Evolutionary conservation across 805 yeast species (phyloP), one percentile per base, ranked within the genome.

Genomic region (Starmerella bacillaris): DNA sequence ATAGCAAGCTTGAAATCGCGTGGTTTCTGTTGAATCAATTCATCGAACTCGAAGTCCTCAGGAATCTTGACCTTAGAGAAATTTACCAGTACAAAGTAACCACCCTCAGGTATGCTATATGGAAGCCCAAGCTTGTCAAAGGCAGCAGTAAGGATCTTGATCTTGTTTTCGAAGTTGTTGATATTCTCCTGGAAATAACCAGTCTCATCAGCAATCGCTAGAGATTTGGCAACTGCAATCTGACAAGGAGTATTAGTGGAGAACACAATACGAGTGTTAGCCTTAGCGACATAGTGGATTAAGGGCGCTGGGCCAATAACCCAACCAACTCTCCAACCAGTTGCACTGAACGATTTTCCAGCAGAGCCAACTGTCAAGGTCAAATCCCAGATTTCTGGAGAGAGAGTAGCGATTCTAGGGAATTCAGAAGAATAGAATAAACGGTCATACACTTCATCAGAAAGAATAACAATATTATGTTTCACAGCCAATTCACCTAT

Each of bases 311-410:
- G 75, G 5, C 94, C 96, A 42, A 84, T 74, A 26, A 86, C 67
- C 92, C 93, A 89, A 36, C 98, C 98, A 35, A 89, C 70, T 63
- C 98, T 74, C 95, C 96, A 89, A 36, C 98, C 98, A 9, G 98
- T 89, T 30, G 94, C 94, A n/a, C 94, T 93, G 61, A 89, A 89
- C 0, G 94, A 73, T 57, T 89, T 89, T 43, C 98, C 98, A 5
- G 95, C 98, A 20, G 94, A 80, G 1, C 96, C 96, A 17, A 89
- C 92, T 3, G 95, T 75, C 37, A 89, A 59, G 0, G 95, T 80
- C 50, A 83, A 63, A 38, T 70, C 70, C 19, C 69, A 74, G 40
- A 83, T 67, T 48, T 83, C 94, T 4, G 86, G 84, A 4, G 74
- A 63, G 36, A 86, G 59, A 2, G 80, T 71, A 2, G 94, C 92